Evolutionary conservation across 1,284 basidiomycete species (phyloP), one percentile per base, ranked within the genome.

Genomic region (Marasmius tenuissimus): DNA sequence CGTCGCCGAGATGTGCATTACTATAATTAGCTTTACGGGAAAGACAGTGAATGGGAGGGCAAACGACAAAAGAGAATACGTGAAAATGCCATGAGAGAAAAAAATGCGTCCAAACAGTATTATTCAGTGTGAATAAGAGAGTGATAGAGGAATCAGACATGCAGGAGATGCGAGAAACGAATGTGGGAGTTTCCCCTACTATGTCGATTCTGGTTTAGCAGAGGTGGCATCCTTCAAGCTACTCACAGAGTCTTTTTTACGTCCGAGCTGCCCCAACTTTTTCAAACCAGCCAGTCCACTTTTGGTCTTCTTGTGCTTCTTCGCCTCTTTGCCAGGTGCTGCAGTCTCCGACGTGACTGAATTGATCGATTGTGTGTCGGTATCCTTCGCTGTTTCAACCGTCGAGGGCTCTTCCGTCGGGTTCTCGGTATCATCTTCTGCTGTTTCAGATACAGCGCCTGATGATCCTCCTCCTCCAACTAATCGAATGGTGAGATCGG

Each of bases 241-340:
- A 66, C 78, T 76, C 61, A 71, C 73, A 34, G 85, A 83, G 68
- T 83, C 84, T 69, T 82, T 82, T 76, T 81, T 88, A 75, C 82
- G 75, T 67, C 76, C 78, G 35, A 85, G 69, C 49, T 80, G 73
- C 47, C 81, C 80, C 51, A 87, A 70, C 69, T 83, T 84, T 74
- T 86, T 89, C 65, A 87, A 72, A 48, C 78, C 77, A 20, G 82
- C 76, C 42, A 86, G 76, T 55, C 82, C 74, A 69, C 83, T 85
- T 72, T 81, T 85, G 65, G 75, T 78, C 73, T 85, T 87, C 71
- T 86, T 82, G 60, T 84, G 81, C 39, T 73, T 76, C 62, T 71
- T 74, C 18, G 50, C 66, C 33, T 62, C 68, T 40, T 69, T 71
- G 70, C 18, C 49, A 27, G 27, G 27, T 40, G 47, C 52, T 14